Conservation (phyloP, 2,329 filamentous ascomycete genomes). For the Onygenales sp. region DNA sequence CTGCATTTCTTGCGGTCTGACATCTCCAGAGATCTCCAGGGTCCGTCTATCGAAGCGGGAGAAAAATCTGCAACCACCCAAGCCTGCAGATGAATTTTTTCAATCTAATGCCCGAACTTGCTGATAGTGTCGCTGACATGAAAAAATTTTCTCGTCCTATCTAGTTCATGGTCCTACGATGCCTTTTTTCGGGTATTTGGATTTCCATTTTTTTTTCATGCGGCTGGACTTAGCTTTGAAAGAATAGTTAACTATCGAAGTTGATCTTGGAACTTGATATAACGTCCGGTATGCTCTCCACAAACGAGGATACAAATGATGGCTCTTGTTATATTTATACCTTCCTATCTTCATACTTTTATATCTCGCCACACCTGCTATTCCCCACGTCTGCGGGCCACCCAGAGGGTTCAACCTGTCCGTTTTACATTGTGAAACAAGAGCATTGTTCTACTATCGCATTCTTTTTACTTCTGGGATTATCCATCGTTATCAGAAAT, state of each 20-base stretch:
- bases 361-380: neutral
- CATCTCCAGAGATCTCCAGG: constrained; percentile 1
- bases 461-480: neutral
- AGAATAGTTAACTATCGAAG: neutral
- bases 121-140: constrained; percentile 2
- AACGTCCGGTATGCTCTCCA: neutral
- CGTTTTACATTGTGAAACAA: constrained; percentile 1
- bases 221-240: neutral
- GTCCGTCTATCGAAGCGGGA: neutral
- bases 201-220: neutral
- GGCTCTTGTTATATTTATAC: neutral
- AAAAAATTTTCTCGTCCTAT: neutral
- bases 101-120: neutral
- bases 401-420: neutral
- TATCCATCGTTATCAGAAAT: neutral
- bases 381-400: neutral
- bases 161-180: neutral
- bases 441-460: neutral
- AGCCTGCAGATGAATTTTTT: neutral
- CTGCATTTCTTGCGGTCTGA: neutral
- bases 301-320: neutral
- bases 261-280: neutral
- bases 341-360: neutral
- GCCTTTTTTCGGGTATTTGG: neutral
- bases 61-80: neutral